Conservation (phyloP, 306 rosid genomes). For the Clitoria ternatea region DNA sequence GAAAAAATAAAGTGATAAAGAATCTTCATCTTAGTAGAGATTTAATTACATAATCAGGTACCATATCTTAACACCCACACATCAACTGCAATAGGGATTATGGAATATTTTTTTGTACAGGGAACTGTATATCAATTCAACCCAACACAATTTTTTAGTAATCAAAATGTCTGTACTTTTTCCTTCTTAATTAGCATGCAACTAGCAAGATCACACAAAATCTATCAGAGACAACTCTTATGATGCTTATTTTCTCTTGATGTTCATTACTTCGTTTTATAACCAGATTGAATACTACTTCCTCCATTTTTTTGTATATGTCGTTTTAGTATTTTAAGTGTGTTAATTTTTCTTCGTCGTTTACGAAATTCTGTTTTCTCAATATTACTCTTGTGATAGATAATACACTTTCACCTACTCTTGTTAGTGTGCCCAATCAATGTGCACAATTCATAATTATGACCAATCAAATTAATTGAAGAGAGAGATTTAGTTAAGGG, state of each 20-base stretch:
- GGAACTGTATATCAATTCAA: background rate
- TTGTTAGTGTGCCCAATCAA: no score
- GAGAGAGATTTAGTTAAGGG: no score
- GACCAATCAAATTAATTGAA: no score
- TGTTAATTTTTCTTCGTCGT: no score
- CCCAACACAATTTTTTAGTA: background rate
- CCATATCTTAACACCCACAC: slow-evolving; percentile 14
- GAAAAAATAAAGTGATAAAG: background rate
- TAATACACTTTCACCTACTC: no score
- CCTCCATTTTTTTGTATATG: no score
- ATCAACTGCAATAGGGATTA: slow-evolving; percentile 15
- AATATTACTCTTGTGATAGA: no score
- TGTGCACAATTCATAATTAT: no score
- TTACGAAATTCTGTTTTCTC: no score
- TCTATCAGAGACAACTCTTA: background rate
- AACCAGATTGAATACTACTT: background rate
- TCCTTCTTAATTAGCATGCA: slow-evolving; percentile 12
- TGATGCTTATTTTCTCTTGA: slow-evolving; percentile 10
- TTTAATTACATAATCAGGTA: no score
- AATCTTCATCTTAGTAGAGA: slow-evolving; percentile 7
- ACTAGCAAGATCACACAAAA: background rate
- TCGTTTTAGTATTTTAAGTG: no score
- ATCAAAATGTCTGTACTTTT: background rate
- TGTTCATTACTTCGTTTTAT: slow-evolving; percentile 5
- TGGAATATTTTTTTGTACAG: slow-evolving; percentile 11